phyloP scores from a whole-genome alignment of 495 filamentous ascomycete species.

The Cryomyces antarcticus region DNA sequence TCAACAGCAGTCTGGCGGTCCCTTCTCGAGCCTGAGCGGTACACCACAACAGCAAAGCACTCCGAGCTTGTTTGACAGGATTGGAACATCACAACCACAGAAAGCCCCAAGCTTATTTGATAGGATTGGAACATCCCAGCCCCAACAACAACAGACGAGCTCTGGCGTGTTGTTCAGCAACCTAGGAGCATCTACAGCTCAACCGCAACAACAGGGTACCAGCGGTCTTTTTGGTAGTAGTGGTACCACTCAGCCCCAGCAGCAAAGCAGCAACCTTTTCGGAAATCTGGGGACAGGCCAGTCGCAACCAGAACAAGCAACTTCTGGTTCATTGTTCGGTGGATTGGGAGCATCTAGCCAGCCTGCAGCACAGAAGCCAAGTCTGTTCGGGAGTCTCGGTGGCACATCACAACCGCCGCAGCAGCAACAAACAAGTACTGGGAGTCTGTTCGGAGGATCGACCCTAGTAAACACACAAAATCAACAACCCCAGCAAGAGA shows the following conservation, averaged over 20 bases:
- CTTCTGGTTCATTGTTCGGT: conserved; percentile 1
- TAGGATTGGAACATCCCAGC: not conserved
- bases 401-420: conserved; percentile 2
- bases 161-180: not conserved
- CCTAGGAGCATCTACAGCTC: not conserved
- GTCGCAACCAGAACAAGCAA: not conserved
- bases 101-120: not conserved
- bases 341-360: conserved; percentile 2
- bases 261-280: conserved; percentile 1
- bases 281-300: conserved; percentile 3
- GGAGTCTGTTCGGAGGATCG: conserved; percentile 2
- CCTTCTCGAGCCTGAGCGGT: not conserved
- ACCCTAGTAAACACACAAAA: conserved; percentile 2
- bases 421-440: conserved; percentile 1
- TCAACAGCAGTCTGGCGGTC: conserved; percentile 5
- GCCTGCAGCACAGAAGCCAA: not conserved
- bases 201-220: conserved; percentile 1
- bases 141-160: not conserved
- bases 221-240: conserved; percentile 3
- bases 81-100: not conserved
- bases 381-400: conserved; percentile 1
- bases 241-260: conserved; percentile 2
- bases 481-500: not conserved
- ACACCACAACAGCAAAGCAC: not conserved
- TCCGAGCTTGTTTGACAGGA: conserved; percentile 1